Percentiles rank a stretch among this genome's conserved stretches.
Conservation (phyloP, 1,284 basidiomycete genomes). For the Ganoderma multipileum region DNA sequence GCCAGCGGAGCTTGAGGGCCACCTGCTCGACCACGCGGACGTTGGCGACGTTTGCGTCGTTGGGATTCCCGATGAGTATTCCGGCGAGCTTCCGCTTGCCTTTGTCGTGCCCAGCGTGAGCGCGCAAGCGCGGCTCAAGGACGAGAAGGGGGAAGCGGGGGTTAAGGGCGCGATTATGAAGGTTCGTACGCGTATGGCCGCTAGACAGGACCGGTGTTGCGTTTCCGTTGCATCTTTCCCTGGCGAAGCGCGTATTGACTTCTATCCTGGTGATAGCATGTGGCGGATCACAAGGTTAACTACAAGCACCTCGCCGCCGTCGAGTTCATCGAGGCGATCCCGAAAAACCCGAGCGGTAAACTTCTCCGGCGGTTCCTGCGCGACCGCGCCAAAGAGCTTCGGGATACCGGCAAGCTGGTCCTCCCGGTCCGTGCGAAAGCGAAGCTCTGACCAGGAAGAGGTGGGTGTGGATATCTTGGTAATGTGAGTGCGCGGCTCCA, state of each 20-base stretch:
- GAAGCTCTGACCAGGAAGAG: not conserved
- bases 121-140: slow-evolving; percentile 27
- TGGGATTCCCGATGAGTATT: slow-evolving; percentile 75
- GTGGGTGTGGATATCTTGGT: not conserved
- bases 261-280: slow-evolving; percentile 26
- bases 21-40: slow-evolving; percentile 69
- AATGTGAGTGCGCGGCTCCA: not conserved
- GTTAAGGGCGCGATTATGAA: slow-evolving; percentile 31
- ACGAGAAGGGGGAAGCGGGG: slow-evolving; percentile 15
- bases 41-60: slow-evolving; percentile 69
- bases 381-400: slow-evolving; percentile 43
- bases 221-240: no score
- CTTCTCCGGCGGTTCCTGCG: slow-evolving; percentile 34
- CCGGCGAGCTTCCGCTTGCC: slow-evolving; percentile 68
- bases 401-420: slow-evolving; percentile 22
- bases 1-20: slow-evolving; percentile 48
- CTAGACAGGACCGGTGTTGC: not conserved
- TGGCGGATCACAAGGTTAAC: slow-evolving; percentile 33
- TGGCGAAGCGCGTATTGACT: slow-evolving; percentile 3
- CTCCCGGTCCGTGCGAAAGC: slow-evolving; percentile 21
- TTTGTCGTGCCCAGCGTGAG: slow-evolving; percentile 31
- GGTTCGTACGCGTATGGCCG: slow-evolving; percentile 46
- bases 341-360: slow-evolving; percentile 38
- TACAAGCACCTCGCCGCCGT: slow-evolving; percentile 35
- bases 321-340: slow-evolving; percentile 35